Evolutionary conservation across 768 basidiomycete genomes (phyloP).

Genomic region (Multifurca ochricompacta): DNA sequence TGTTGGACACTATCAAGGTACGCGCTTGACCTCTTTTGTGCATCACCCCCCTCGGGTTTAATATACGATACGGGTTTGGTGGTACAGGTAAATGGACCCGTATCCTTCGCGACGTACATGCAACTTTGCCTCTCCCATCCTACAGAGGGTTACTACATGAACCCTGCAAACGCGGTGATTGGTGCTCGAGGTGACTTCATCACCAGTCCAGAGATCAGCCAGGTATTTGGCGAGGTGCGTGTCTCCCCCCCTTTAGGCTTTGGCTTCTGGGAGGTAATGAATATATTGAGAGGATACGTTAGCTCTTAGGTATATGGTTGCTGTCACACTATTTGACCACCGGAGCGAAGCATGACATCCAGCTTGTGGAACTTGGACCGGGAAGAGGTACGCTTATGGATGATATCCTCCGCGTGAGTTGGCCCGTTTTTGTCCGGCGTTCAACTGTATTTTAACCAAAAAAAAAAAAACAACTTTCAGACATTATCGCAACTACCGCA

Average conservation of each 20-base stretch:
- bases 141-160: constrained; percentile 89
- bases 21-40: constrained; percentile 2
- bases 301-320: constrained; percentile 88
- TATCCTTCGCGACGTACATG: constrained; percentile 88
- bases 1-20: constrained; percentile 69
- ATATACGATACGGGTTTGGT: neutral
- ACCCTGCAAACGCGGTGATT: constrained; percentile 63
- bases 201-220: constrained; percentile 94
- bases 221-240: constrained; percentile 92
- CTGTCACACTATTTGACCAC: constrained; percentile 62
- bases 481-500: constrained; percentile 43
- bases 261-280: constrained; percentile 32
- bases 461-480: constrained; percentile 35
- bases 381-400: constrained; percentile 88
- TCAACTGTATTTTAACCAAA: neutral
- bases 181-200: constrained; percentile 88
- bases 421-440: neutral
- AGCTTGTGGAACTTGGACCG: constrained; percentile 88
- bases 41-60: no score
- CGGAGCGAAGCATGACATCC: constrained; percentile 42
- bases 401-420: constrained; percentile 75
- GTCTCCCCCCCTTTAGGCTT: neutral
- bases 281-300: constrained; percentile 26
- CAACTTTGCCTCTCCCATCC: constrained; percentile 86
- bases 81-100: constrained; percentile 74